Evolutionary conservation across 805 yeast species (phyloP).

Genomic region (Wickerhamomyces canadensis): DNA sequence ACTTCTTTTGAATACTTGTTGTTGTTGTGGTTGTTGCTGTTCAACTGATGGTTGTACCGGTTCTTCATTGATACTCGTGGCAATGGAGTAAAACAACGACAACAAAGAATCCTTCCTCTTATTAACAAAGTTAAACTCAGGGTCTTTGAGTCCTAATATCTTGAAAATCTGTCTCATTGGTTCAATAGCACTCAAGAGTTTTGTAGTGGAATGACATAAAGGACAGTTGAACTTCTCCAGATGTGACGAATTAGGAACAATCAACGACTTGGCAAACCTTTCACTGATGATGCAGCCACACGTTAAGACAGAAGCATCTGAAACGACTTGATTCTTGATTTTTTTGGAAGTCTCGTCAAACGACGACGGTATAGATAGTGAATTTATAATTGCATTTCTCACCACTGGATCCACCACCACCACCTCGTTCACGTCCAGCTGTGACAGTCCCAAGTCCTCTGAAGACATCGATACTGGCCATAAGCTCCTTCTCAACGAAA

Average conservation of each 20-base stretch:
- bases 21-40: neutral
- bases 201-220: slow-evolving; percentile 10
- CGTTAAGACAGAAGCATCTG: slow-evolving; percentile 26
- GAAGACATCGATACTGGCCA: too few relatives aligned
- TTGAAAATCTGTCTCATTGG: slow-evolving; percentile 14
- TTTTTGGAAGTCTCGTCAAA: neutral
- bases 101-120: slow-evolving; percentile 24
- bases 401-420: neutral
- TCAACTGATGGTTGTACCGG: neutral
- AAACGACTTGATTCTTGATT: slow-evolving; percentile 4
- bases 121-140: neutral
- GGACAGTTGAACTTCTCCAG: slow-evolving; percentile 18
- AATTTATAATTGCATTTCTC: neutral
- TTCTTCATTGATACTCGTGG: slow-evolving; percentile 14
- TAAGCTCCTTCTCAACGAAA: too few relatives aligned
- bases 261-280: slow-evolving; percentile 20
- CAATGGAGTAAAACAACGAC: slow-evolving; percentile 29
- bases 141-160: slow-evolving; percentile 4
- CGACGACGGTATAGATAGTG: neutral
- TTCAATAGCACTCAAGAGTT: slow-evolving; percentile 6
- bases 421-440: neutral
- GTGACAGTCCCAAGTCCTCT: too few relatives aligned
- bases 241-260: slow-evolving; percentile 1
- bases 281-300: slow-evolving; percentile 39
- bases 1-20: neutral